Evolutionary conservation across 2,329 filamentous ascomycete species (phyloP).

Genomic region (Ascochyta clinopodiicola): DNA sequence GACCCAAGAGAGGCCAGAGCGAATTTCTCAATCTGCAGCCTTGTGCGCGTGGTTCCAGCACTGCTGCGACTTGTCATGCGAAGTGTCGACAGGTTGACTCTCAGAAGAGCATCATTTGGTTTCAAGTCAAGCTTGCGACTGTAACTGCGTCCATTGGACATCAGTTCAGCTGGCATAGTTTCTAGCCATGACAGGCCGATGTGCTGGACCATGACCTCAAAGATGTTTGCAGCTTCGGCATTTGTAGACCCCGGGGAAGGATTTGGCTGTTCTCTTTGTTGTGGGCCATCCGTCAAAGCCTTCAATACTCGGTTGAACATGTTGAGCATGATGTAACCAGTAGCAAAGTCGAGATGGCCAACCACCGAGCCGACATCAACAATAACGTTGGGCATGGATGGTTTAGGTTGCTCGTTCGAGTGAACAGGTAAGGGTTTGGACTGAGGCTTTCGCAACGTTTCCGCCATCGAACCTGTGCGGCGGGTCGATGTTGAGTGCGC

Average conservation of each 20-base stretch:
- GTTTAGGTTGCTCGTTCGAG: conserved; percentile 18
- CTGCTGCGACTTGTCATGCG: conserved; percentile 32
- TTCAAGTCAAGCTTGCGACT: conserved; percentile 28
- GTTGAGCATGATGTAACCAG: conserved; percentile 43
- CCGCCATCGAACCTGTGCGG: conserved; percentile 32
- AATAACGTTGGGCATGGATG: conserved; percentile 26
- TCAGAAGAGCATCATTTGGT: conserved; percentile 40
- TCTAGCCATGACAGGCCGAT: conserved; percentile 44
- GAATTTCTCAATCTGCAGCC: conserved; percentile 51
- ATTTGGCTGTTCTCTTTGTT: conserved; percentile 2
- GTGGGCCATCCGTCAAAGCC: conserved; percentile 23
- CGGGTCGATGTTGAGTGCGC: conserved; percentile 50
- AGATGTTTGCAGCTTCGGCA: conserved; percentile 4
- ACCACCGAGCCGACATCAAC: conserved; percentile 45
- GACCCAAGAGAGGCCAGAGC: conserved; percentile 57
- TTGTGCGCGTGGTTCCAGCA: conserved; percentile 23
- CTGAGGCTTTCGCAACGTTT: conserved; percentile 26
- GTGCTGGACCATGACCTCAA: conserved; percentile 36
- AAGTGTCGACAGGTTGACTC: conserved; percentile 30
- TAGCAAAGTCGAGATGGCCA: conserved; percentile 45
- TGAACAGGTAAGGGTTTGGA: conserved; percentile 13
- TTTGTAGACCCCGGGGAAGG: background rate
- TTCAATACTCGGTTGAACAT: conserved; percentile 36
- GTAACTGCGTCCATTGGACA: conserved; percentile 11
- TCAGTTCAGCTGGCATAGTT: conserved; percentile 34